A percentile compares a stretch with the other conserved stretches of the same genome.
phyloP scores from a whole-genome alignment of 495 filamentous ascomycete genomes.

The Delitschia confertaspora region DNA sequence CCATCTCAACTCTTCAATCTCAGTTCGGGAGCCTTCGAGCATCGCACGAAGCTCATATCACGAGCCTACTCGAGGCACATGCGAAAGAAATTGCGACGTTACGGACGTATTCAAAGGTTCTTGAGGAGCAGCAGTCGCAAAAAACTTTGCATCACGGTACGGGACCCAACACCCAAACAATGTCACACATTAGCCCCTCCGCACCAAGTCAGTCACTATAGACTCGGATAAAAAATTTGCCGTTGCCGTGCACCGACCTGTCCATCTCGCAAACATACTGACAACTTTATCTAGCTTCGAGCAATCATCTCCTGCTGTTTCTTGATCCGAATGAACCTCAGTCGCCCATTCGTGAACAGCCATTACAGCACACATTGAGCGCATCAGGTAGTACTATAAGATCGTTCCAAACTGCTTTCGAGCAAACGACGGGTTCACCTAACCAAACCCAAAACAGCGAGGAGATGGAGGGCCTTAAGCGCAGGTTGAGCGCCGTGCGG shows the following conservation, averaged over 20 bases:
- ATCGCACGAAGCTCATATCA: constrained; percentile 33
- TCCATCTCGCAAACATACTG: too few species aligned
- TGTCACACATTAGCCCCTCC: not conserved
- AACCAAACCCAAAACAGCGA: constrained; percentile 1
- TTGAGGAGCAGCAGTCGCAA: constrained; percentile 29
- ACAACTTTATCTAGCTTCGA: constrained; percentile 26
- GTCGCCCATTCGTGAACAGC: constrained; percentile 20
- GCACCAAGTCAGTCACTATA: too few species aligned
- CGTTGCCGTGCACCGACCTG: too few species aligned
- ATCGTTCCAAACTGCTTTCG: constrained; percentile 23
- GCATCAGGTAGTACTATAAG: constrained; percentile 20
- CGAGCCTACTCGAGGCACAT: constrained; percentile 29
- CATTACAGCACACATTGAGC: constrained; percentile 11
- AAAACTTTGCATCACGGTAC: constrained; percentile 25
- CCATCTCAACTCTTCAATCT: constrained; percentile 22
- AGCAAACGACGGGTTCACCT: constrained; percentile 13
- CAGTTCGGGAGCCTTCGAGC: constrained; percentile 27
- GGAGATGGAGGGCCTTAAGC: constrained; percentile 24
- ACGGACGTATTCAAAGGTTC: constrained; percentile 25
- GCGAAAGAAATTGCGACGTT: constrained; percentile 29
- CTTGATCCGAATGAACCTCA: constrained; percentile 24
- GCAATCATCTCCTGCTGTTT: constrained; percentile 23
- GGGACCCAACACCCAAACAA: too few species aligned
- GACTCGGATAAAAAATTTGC: too few species aligned
- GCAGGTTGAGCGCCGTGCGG: constrained; percentile 16